Evolutionary conservation across 805 yeast genomes (phyloP).

Genomic region (Suhomyces xylopsoci): DNA sequence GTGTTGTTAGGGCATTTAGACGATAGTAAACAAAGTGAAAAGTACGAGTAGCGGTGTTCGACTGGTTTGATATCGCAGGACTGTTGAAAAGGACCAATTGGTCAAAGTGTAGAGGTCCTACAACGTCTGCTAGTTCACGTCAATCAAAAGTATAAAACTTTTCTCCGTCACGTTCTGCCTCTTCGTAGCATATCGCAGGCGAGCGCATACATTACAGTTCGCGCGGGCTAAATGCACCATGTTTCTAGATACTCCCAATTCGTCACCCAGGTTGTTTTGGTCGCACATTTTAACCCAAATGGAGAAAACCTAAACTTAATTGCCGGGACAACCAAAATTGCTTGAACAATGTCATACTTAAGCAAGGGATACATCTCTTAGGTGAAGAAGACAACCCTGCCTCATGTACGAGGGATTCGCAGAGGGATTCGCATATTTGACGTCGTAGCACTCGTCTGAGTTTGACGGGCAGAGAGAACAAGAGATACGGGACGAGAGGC

Average conservation of each 20-base stretch:
- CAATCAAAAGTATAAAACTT: no score
- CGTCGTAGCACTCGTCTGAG: not conserved
- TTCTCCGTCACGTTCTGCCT: not conserved
- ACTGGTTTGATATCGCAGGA: not conserved
- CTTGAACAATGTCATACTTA: not conserved
- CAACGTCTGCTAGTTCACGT: no score
- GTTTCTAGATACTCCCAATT: not conserved
- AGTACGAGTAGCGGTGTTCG: not conserved
- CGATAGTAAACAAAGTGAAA: not conserved
- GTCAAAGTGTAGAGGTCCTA: not conserved
- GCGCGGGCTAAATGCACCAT: not conserved
- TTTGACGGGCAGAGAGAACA: not conserved
- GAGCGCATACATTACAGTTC: not conserved
- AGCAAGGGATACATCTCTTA: not conserved
- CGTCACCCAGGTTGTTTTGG: not conserved
- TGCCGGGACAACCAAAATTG: not conserved
- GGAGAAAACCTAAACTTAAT: not conserved
- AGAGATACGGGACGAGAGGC: not conserved
- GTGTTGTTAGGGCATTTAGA: not conserved
- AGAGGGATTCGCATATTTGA: no score
- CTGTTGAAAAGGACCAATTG: not conserved
- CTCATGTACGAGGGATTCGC: not conserved
- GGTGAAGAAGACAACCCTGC: not conserved
- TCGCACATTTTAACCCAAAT: not conserved
- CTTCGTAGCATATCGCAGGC: not conserved